Evolutionary conservation across 1,284 basidiomycete genomes (phyloP).

Genomic region (Sanghuangporus baumii): DNA sequence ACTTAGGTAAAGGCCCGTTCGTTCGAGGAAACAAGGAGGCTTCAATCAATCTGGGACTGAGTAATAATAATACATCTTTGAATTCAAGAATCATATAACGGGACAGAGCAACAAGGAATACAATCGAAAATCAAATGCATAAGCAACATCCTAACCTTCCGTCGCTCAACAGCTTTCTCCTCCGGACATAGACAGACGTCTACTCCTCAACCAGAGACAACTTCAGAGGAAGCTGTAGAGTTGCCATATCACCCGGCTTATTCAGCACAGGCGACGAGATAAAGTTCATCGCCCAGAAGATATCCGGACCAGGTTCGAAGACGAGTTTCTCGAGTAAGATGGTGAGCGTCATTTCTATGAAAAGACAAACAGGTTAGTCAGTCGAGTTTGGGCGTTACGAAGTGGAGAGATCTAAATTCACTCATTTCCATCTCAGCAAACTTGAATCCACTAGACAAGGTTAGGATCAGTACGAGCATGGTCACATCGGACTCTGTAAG

Average conservation of each 20-base stretch:
- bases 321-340: conserved; percentile 11
- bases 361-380: background rate
- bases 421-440: conserved; percentile 18
- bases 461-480: background rate
- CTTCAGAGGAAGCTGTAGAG: conserved; percentile 9
- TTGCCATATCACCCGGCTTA: background rate
- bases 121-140: too few species aligned
- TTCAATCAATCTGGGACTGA: too few species aligned
- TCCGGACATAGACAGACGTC: background rate
- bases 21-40: too few species aligned
- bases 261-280: conserved; percentile 10
- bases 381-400: background rate
- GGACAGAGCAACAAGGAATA: too few species aligned
- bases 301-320: conserved; percentile 13
- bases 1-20: too few species aligned
- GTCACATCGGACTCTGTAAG: background rate
- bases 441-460: conserved; percentile 12
- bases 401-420: background rate
- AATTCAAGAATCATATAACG: too few species aligned
- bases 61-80: too few species aligned
- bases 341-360: conserved; percentile 9
- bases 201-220: conserved; percentile 1
- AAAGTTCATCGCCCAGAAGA: conserved; percentile 17
- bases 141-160: background rate
- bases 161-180: background rate